phyloP scores from a whole-genome alignment of 1,139 yeast species.

The Yamadazyma pseudoaaseri region DNA sequence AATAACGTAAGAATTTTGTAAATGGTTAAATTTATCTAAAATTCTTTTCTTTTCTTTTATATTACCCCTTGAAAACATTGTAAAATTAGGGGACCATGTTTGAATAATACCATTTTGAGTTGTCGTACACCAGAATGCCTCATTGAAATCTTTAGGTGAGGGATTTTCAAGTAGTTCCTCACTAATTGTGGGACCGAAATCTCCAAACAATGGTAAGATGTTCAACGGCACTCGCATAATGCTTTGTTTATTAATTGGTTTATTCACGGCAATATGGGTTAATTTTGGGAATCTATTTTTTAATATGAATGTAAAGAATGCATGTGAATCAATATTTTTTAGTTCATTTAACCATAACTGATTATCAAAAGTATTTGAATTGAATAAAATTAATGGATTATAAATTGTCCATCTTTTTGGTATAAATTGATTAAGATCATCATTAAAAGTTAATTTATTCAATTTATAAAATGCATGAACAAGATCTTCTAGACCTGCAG shows the following conservation, averaged over 20 bases:
- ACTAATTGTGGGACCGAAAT: constrained; percentile 52
- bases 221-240: constrained; percentile 63
- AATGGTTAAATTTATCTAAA: constrained; percentile 33
- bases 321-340: constrained; percentile 10
- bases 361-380: constrained; percentile 39
- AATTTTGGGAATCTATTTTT: constrained; percentile 15
- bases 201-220: constrained; percentile 60
- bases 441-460: neutral
- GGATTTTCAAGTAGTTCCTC: constrained; percentile 35
- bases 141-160: constrained; percentile 36
- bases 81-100: constrained; percentile 79
- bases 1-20: constrained; percentile 45
- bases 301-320: constrained; percentile 26
- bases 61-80: constrained; percentile 92
- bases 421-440: constrained; percentile 13
- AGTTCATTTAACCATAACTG: constrained; percentile 27
- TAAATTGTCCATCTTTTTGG: constrained; percentile 64
- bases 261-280: constrained; percentile 71
- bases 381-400: constrained; percentile 64
- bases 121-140: constrained; percentile 71
- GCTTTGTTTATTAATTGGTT: constrained; percentile 60
- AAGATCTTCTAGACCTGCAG: neutral
- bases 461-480: constrained; percentile 1
- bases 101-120: constrained; percentile 76
- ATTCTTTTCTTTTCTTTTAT: constrained; percentile 77